phyloP scores from a whole-genome alignment of 1,284 basidiomycete species.

The Hymenochaete sp. region DNA sequence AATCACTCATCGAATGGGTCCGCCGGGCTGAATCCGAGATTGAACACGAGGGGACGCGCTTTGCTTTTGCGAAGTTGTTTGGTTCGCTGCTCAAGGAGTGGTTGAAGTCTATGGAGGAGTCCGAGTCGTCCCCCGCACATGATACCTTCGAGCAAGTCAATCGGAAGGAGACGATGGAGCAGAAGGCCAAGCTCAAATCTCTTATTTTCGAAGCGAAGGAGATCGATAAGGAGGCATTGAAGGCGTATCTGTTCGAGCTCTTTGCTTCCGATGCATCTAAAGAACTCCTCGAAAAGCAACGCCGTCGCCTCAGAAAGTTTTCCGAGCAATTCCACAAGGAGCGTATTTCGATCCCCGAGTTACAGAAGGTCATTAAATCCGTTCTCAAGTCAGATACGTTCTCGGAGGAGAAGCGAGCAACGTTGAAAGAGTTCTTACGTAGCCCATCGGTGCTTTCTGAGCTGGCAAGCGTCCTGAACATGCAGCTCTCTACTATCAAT shows the following conservation, averaged over 20 bases:
- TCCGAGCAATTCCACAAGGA: slow-evolving; percentile 23
- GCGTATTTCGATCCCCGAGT: slow-evolving; percentile 23
- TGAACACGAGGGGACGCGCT: slow-evolving; percentile 14
- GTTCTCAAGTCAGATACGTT: slow-evolving; percentile 30
- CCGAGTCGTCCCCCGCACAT: neutral
- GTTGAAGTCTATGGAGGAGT: slow-evolving; percentile 9
- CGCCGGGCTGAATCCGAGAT: slow-evolving; percentile 9
- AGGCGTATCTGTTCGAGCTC: slow-evolving; percentile 28
- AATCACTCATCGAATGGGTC: slow-evolving; percentile 12
- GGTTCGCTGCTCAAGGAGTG: slow-evolving; percentile 16
- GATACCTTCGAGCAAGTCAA: slow-evolving; percentile 27
- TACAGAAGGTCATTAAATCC: slow-evolving; percentile 28
- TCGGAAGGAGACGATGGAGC: slow-evolving; percentile 36
- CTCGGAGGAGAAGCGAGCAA: slow-evolving; percentile 32
- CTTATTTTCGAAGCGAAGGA: slow-evolving; percentile 32
- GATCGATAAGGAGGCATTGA: slow-evolving; percentile 28
- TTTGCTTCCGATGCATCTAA: slow-evolving; percentile 28
- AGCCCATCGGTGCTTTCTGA: slow-evolving; percentile 32
- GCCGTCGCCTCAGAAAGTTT: slow-evolving; percentile 25
- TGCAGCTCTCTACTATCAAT: slow-evolving; percentile 33
- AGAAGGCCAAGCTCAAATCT: slow-evolving; percentile 31
- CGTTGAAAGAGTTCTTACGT: slow-evolving; percentile 32
- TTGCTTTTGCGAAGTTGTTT: slow-evolving; percentile 14
- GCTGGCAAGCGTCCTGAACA: slow-evolving; percentile 35
- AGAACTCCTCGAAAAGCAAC: slow-evolving; percentile 25